Evolutionary conservation across 2,329 filamentous ascomycete genomes (phyloP), one percentile per base, ranked within the genome.

Genomic region (Beauveria sp.): DNA sequence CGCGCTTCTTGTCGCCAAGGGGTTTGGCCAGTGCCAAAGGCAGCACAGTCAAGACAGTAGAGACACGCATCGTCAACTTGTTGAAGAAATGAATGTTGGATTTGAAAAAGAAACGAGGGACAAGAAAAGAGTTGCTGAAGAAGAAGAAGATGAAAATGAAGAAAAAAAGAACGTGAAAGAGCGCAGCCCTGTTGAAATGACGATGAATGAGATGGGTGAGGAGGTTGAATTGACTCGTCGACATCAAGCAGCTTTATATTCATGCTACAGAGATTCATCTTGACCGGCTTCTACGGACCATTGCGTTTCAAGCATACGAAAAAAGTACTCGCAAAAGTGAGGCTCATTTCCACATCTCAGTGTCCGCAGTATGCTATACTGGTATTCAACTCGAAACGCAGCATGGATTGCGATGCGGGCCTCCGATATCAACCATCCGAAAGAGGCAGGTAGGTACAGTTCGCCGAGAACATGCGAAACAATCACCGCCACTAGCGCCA

Each of bases 11-110:
- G 12, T 14, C 20, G 16, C 30, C 30, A 34, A 61, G 20, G 16
- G 59, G 59, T 30, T 28, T 50, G 52, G 59, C 59, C 7, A 52
- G 37, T 9, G 59, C 52, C 52, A 61, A 26, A 14, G 59, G 58
- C 40, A 60, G 22, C 9, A 41, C 18, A n/a, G 56, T 48, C 43
- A 54, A 8, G n/a, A 61, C 30, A 24, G 41, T 54, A 41, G 58
- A 20, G 26, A 61, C 16, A 43, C 44, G 55, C 55, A 57, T 57
- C 24, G 30, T 46, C 48, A 16, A 18, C 18, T 28, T 5, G 46
- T 28, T 28, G 16, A n/a, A 26, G 10, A 34, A 14, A 12, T 14
- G 10, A 34, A 34, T 12, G 30, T 14, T 34, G 10, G 5, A 14
- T 34, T 34, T 34, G 10, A 14, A 28, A 37, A 24, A 40, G 10